Base-by-base conservation (phyloP, 257 asterid species). In the Cordia subcordata region DNA sequence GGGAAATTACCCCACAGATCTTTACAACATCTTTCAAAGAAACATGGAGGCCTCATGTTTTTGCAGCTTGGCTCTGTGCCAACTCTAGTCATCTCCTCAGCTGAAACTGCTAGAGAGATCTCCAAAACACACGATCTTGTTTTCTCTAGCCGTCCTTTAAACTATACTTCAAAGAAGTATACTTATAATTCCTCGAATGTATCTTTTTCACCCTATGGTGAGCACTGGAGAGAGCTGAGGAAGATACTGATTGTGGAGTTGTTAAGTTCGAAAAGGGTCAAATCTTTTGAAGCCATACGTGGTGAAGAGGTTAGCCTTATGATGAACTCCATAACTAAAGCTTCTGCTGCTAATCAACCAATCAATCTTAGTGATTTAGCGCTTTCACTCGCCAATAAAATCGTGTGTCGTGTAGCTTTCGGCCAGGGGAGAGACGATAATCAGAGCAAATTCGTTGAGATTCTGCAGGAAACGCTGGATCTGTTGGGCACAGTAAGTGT, bases 391-490 rank as follows among this genome's bases (percentile, higher is more conserved):
- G 19, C 84, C 1, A 77, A 77, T 63, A 74, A 40, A 14, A 56
- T 82, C 9, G 72, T 77, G 11, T 38, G 75, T 14, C 77, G 81
- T 8, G 84, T 66, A 40, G 86, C 80, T n/a, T 70, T 82, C 4
- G 84, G 86, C n/a, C 42, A 44, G 9, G 72, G 55, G 23, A 23
- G 21, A 13, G 64, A 53, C 12, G 45, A 62, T 5, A 21, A 15
- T 10, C 19, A 18, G 10, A 12, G 4, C 5, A 74, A 17, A n/a
- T 37, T 82, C 55, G 55, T 55, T 59, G 65, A 68, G 8, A 40
- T 72, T 27, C 38, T 79, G 15, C 20, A 9, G 8, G 79, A 69
- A 45, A 15, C 62, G 4, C 81, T 77, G 55, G 55, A 23, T 0
- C 14, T 77, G 16, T 11, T 51, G 46, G 73, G 57, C 13, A 73